Conservation (phyloP, 2,329 filamentous ascomycete species). For the Pseudogymnoascus sp. region DNA sequence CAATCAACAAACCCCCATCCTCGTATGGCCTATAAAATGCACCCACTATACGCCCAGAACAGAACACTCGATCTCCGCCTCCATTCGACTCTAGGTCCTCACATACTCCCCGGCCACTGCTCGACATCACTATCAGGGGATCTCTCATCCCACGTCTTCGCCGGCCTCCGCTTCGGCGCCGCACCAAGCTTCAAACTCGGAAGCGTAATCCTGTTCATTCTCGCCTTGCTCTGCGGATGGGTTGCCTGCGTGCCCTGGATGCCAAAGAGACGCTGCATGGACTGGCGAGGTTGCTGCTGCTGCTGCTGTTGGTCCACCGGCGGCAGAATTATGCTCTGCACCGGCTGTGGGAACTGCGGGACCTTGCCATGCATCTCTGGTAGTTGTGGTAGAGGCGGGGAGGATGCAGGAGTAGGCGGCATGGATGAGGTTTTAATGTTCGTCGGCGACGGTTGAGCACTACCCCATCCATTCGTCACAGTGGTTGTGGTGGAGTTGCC, state of each 20-base stretch:
- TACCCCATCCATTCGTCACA: not conserved
- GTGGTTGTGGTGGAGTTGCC: not conserved
- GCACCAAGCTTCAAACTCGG: not conserved
- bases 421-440: not conserved
- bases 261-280: not conserved
- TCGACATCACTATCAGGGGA: not conserved
- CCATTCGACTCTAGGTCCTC: not conserved
- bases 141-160: not conserved
- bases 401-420: not conserved
- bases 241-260: not conserved
- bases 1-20: not conserved
- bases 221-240: not conserved
- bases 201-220: not conserved
- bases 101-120: slow-evolving; percentile 6
- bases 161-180: not conserved
- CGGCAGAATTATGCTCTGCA: not conserved
- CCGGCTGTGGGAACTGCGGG: not conserved
- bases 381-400: not conserved
- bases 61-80: not conserved
- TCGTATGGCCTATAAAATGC: not conserved
- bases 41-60: not conserved
- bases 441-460: not conserved
- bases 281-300: not conserved
- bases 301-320: not conserved
- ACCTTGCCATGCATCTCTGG: not conserved